A percentile compares a stretch with the other conserved stretches of the same genome.
Evolutionary conservation across 495 filamentous ascomycete species (phyloP).

Genomic region (Choiromyces venosus): DNA sequence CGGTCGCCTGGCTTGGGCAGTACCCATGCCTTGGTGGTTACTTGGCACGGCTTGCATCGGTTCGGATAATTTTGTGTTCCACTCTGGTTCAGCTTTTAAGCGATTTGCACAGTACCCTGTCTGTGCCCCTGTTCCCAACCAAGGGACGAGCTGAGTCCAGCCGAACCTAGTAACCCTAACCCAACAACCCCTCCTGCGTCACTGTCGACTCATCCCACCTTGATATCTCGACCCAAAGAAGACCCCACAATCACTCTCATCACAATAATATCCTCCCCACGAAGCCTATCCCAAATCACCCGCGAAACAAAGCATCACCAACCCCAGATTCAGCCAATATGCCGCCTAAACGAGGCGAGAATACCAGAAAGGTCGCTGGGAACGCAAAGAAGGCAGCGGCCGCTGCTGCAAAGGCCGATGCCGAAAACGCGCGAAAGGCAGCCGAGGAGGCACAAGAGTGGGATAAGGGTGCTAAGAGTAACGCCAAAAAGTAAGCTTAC

Average conservation of each 20-base stretch:
- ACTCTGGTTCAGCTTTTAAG: too few relatives aligned
- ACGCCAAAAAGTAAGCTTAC: constrained; percentile 68
- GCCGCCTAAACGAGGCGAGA: constrained; percentile 52
- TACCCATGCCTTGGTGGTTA: too few relatives aligned
- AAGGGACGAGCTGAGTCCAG: too few relatives aligned
- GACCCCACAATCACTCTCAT: background rate
- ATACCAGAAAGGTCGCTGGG: constrained; percentile 83
- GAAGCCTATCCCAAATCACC: background rate
- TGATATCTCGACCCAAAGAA: too few relatives aligned
- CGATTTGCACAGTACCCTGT: too few relatives aligned
- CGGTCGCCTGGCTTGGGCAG: too few relatives aligned
- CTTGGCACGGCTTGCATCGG: too few relatives aligned
- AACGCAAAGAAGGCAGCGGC: constrained; percentile 90
- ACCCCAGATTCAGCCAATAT: background rate
- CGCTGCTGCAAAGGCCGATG: constrained; percentile 70
- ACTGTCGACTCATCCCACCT: too few relatives aligned
- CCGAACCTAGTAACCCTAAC: too few relatives aligned
- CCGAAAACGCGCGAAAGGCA: constrained; percentile 60
- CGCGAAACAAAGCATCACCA: background rate
- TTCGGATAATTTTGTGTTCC: too few relatives aligned
- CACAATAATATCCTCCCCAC: background rate
- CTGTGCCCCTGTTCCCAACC: too few relatives aligned
- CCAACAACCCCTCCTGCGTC: too few relatives aligned
- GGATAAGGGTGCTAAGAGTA: constrained; percentile 77
- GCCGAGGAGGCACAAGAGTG: constrained; percentile 71